Evolutionary conservation across 345 rosid species (phyloP), one percentile per base, ranked within the genome.

Genomic region (Barbarea vulgaris): DNA sequence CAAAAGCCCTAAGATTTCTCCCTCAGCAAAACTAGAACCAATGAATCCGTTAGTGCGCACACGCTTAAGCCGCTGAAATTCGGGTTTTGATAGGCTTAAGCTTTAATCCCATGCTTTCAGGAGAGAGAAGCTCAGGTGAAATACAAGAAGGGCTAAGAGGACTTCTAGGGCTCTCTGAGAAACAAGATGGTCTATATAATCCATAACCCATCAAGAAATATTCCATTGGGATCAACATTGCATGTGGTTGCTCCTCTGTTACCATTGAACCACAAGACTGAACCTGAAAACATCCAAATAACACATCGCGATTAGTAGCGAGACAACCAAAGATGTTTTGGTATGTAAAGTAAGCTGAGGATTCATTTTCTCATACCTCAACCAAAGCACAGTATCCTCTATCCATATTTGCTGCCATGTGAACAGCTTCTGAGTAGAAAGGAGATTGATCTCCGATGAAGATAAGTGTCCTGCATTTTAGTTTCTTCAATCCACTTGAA

Each of bases 31-130:
- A 59, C 41, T 66, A 42, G 34, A 63, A 46, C 73, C 56, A 57
- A 19, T 60, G 70, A 73, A 64, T 73, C 19, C 12, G 53, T 30
- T 24, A 25, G 8, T 33, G 37, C 44, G 31, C 67, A 22, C n/a
- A 17, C 11, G 67, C 81, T 64, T 73, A 76, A 19, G 74, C 77
- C 1, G 74, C 72, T 1, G 85, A 27, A 47, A 79, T 33, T 4
- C 97, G 85, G 30, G 99, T 96, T 83, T 88, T 96, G 80, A 96
- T 96, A 12, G 98, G 98, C 83, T 93, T 96, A 14, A 96, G 88
- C 88, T 96, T 96, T 87, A 96, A 78, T 3, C 99, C 98, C 99
- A 96, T 91, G 87, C 95, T 95, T 81, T 92, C 98, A 6, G 99
- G 99, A 9, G 99, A 89, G 37, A 95, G 97, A 37, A 96, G 99